Base-by-base conservation (phyloP, 805 yeast species). In the Grigorovia jiainica region DNA sequence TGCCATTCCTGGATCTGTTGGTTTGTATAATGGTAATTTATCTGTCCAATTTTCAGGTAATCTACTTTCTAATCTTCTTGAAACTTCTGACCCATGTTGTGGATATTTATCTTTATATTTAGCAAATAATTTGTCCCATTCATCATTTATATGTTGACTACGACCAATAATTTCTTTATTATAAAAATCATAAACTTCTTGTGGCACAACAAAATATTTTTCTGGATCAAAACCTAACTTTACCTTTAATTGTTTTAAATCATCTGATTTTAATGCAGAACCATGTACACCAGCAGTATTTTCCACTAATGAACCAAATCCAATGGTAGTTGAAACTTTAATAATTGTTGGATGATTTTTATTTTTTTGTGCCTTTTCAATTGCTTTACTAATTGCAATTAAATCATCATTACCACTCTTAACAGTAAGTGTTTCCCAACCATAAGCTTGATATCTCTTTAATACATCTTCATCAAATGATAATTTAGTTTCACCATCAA, bases 201-300 rank as follows among this genome's bases (percentile, higher is more conserved):
- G 70, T 48, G 95, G 87, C 46, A 89, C 92, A 46, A 60, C 73
- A 61, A 92, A 90, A 43, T 75, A 60, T 69, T 86, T 75, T 38
- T 75, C 78, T 50, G 97, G 94, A 77, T 87, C 74, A 75, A 90
- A 89, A 45, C 97, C 97, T 58, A 78, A 80, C 60, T 75, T 73
- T 59, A 69, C 64, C 76, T 87, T 92, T 67, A 90, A 73, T 67
- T 87, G 95, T 57, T 73, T 78, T 59, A 89, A 75, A 63, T 90
- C 98, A 60, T 87, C 97, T 38, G 87, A 70, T 76, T 87, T 87
- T 68, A 90, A 77, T 58, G 98, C 95, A 51, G 95, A 71, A 68
- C 98, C 98, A 70, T 92, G 98, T 43, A 92, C 97, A 55, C 82
- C 72, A 68, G 83, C 90, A 48, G 95, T 78, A 57, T 97, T 97